Base-by-base conservation (phyloP, 1,284 basidiomycete genomes). In the Moesziomyces antarcticus region DNA sequence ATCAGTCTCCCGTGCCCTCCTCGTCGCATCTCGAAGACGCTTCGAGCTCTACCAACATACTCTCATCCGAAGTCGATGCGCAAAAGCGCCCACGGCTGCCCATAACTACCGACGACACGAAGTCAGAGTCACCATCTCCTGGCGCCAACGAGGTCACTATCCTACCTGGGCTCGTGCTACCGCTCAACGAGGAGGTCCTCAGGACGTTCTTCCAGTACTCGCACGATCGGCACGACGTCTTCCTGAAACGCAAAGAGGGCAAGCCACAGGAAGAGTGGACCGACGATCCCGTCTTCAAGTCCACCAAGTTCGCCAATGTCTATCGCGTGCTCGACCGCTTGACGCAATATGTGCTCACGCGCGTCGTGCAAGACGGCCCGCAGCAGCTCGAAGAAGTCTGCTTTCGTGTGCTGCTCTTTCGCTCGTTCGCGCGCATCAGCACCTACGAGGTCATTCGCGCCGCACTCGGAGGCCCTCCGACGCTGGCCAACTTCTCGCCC, bases 401-500 rank as follows among this genome's bases (percentile, higher is more conserved):
- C 18, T 91, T 90, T 71, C 88, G 90, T 22, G 85, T 90, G 48
- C 61, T 89, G 25, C 85, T 91, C 14, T 91, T 89, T 85, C 88
- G 88, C 67, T 85, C 85, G 6, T 91, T 89, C 82, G 89, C 88
- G 54, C 87, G 84, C 56, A 88, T 89, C 51, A 86, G 87, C 56
- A 91, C 90, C 5, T 91, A 88, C 86, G 86, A 89, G 75, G 83
- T 87, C n/a, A 82, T 91, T 22, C 83, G 85, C 45, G 54, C 79
- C 3, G 73, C 86, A 0, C 84, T 90, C n/a, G 86, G 87, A 1
- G 62, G 63, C 8, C 86, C 87, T 1, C 86, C 89, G 42, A 88
- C 86, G 40, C 89, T 88, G 87, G 72, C 83, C 48, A 81, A 79
- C 13, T 91, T 88, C 73, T 79, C 86, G 44, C 86, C 87, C 11